Evolutionary conservation across 352 stramenopile species (phyloP), one percentile per base, ranked within the genome.

Genomic region (Globisporangium lucens): DNA sequence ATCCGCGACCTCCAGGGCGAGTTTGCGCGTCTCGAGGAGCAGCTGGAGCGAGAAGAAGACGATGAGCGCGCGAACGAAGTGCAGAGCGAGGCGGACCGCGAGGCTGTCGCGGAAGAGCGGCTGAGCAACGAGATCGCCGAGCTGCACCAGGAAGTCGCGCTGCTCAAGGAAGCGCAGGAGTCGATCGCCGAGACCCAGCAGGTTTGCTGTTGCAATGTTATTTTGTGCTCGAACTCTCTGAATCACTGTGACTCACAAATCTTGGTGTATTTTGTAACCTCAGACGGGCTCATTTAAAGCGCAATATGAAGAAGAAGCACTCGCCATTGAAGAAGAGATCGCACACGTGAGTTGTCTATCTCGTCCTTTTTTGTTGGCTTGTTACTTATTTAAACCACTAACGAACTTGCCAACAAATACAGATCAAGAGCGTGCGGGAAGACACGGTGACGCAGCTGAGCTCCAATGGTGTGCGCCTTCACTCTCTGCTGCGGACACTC

Each of bases 401-500:
- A 24, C 24, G 24, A 24, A 24, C 24, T 24, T 24, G 24, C 24
- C 24, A 24, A 24, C 24, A 24, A 58, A 9, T 63, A 7, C 56
- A 91, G 80, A 69, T 90, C 12, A 73, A 82, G 63, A 76, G 72
- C 27, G 74, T 86, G 52, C 57, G 71, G 22, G 75, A 87, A 64
- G 78, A 90, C 6, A 71, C 85, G 9, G 69, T 74, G 10, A 76
- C 80, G n/a, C 80, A 93, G 70, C 69, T 90, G 24, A 76, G 72
- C 47, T 80, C 85, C 10, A 87, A 83, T 29, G 57, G 75, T 46
- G 73, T 80, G 63, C 79, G 81, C 20, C 71, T 91, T 22, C 80
- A 89, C 36, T 86, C 85, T n/a, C 72, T 93, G 33, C 62, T 93
- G 29, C 80, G 82, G 4, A 89, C 79, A 33, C 73, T 93, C 33